Evolutionary conservation across 1,284 basidiomycete species (phyloP).

Genomic region (Meripilus lineatus): DNA sequence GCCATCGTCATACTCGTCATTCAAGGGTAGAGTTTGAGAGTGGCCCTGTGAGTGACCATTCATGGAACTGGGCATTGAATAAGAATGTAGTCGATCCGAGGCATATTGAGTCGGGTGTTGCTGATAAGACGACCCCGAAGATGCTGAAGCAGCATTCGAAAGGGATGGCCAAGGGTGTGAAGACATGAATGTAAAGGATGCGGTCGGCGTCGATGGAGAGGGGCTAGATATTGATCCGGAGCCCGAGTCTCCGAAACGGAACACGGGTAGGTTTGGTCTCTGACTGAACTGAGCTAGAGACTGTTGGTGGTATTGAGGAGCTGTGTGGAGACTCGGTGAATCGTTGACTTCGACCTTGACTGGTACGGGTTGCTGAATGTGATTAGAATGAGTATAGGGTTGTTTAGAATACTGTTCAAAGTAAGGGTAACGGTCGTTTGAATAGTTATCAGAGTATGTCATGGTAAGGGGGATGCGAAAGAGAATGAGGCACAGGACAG

Average conservation of each 20-base stretch:
- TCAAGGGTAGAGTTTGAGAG: slow-evolving; percentile 19
- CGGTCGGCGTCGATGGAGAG: slow-evolving; percentile 19
- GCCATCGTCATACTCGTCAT: slow-evolving; percentile 33
- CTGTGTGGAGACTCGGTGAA: slow-evolving; percentile 16
- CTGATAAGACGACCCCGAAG: slow-evolving; percentile 17
- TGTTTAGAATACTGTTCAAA: slow-evolving; percentile 17
- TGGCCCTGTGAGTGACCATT: slow-evolving; percentile 21
- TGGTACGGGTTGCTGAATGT: slow-evolving; percentile 10
- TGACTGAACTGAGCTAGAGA: slow-evolving; percentile 13
- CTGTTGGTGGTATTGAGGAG: slow-evolving; percentile 16
- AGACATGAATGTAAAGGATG: slow-evolving; percentile 31
- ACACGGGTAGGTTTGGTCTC: slow-evolving; percentile 13
- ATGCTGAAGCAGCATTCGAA: slow-evolving; percentile 16
- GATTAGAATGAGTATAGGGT: slow-evolving; percentile 14
- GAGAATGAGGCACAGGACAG: not conserved
- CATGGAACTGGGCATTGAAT: slow-evolving; percentile 16
- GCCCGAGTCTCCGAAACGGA: slow-evolving; percentile 22
- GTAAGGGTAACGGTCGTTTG: slow-evolving; percentile 21
- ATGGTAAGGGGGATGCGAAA: slow-evolving; percentile 12
- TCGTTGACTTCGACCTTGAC: slow-evolving; percentile 24
- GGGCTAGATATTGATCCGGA: slow-evolving; percentile 20
- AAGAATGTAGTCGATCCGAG: slow-evolving; percentile 19
- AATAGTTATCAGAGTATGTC: slow-evolving; percentile 20
- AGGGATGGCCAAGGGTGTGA: slow-evolving; percentile 18
- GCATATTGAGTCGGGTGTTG: slow-evolving; percentile 19